Conservation (phyloP, 495 filamentous ascomycete genomes). For the Zalerion maritima region DNA sequence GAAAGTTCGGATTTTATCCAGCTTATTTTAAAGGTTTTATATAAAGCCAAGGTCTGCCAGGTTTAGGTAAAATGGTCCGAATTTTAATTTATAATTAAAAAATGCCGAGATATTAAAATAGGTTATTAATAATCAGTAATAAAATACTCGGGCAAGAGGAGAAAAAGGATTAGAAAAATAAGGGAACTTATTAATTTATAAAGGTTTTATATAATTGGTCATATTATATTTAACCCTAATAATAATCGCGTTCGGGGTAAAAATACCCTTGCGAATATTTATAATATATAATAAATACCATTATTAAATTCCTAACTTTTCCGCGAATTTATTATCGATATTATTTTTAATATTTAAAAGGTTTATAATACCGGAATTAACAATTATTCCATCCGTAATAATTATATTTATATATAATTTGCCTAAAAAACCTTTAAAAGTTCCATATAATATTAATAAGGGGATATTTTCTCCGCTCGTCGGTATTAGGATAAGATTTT, state of each 20-base stretch:
- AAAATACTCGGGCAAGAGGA: slow-evolving; percentile 1
- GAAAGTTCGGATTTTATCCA: slow-evolving; percentile 35
- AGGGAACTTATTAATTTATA: slow-evolving; percentile 29
- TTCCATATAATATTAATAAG: slow-evolving; percentile 7
- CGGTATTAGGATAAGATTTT: slow-evolving; percentile 26
- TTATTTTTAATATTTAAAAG: slow-evolving; percentile 17
- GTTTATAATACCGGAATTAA: neutral
- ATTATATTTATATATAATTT: too few species aligned
- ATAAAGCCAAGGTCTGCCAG: slow-evolving; percentile 47
- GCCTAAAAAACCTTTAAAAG: too few species aligned
- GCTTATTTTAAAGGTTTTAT: slow-evolving; percentile 40
- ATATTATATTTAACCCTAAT: slow-evolving; percentile 34
- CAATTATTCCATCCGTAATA: slow-evolving; percentile 11
- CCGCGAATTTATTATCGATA: slow-evolving; percentile 28
- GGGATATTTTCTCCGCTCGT: slow-evolving; percentile 11
- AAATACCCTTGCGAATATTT: slow-evolving; percentile 51
- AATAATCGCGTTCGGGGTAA: slow-evolving; percentile 36
- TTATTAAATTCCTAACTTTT: slow-evolving; percentile 41
- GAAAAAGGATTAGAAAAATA: neutral
- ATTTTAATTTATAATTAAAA: slow-evolving; percentile 37
- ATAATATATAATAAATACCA: slow-evolving; percentile 65
- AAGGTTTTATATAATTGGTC: slow-evolving; percentile 45
- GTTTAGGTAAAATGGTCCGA: slow-evolving; percentile 31
- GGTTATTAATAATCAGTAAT: slow-evolving; percentile 9
- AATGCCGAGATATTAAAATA: slow-evolving; percentile 45